phyloP scores from a whole-genome alignment of 2,329 filamentous ascomycete genomes.

The Aspergillus udagawae region DNA sequence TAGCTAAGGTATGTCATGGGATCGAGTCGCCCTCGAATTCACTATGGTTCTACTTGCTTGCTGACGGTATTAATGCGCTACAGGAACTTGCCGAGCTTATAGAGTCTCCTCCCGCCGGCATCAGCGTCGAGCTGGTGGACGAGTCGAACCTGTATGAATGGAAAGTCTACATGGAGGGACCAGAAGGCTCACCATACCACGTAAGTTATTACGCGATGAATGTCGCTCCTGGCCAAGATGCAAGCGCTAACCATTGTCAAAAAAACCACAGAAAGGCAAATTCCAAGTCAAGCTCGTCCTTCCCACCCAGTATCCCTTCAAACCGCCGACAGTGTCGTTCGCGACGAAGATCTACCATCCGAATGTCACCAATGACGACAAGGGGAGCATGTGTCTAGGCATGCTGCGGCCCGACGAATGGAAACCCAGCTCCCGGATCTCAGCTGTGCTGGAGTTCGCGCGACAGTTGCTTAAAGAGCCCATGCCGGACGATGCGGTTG shows the following conservation, averaged over 20 bases:
- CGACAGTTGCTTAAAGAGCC: constrained; percentile 72
- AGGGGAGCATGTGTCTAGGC: constrained; percentile 79
- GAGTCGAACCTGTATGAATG: constrained; percentile 65
- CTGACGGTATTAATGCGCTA: constrained; percentile 3
- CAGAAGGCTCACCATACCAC: constrained; percentile 60
- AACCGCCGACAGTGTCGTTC: constrained; percentile 75
- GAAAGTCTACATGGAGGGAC: constrained; percentile 64
- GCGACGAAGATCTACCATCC: constrained; percentile 91
- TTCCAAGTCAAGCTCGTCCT: constrained; percentile 72
- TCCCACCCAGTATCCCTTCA: constrained; percentile 83
- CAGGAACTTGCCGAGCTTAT: constrained; percentile 61
- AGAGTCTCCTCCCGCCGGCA: constrained; percentile 53
- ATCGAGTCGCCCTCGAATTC: not conserved
- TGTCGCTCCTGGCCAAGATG: not conserved
- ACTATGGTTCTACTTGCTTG: not conserved
- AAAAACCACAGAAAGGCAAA: constrained; percentile 55
- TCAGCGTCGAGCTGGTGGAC: constrained; percentile 54
- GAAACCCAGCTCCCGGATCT: constrained; percentile 81
- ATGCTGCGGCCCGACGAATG: constrained; percentile 82
- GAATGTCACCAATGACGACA: constrained; percentile 83
- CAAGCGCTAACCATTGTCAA: constrained; percentile 3
- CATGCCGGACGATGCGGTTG: constrained; percentile 84
- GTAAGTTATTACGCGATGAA: constrained; percentile 41
- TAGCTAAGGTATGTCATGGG: constrained; percentile 38
- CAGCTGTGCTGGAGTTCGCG: constrained; percentile 71